These are phyloP conservation scores for Betula pendula DNA, from an alignment of 306 rosid species.

Conservation along the genomic window DNA sequence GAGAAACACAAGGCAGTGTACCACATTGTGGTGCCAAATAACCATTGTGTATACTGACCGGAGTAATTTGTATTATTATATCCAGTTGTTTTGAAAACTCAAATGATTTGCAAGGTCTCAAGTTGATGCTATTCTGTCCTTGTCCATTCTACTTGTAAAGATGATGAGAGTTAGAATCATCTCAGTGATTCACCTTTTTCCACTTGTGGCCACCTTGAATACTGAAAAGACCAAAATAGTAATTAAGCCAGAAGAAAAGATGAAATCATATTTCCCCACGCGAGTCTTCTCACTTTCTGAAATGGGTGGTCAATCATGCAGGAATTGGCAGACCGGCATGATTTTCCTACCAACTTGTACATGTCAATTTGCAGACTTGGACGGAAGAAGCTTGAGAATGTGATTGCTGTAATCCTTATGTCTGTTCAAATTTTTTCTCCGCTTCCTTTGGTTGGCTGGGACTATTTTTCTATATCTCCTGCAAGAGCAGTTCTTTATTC, in stretches of 20 bases:
- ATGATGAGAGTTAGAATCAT: background rate
- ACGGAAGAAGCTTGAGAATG: conserved; percentile 50
- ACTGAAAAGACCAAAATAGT: background rate
- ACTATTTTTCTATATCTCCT: conserved; percentile 44
- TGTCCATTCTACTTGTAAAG: background rate
- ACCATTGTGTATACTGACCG: background rate
- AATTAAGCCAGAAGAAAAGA: background rate
- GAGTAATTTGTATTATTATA: background rate
- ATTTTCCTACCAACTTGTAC: conserved; percentile 24
- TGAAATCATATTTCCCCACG: background rate
- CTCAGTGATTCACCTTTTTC: background rate
- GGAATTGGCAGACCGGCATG: conserved; percentile 36
- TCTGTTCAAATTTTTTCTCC: conserved; percentile 56
- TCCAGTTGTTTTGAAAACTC: background rate
- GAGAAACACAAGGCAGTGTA: background rate
- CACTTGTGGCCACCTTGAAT: background rate
- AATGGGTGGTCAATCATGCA: conserved; percentile 46
- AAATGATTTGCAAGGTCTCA: background rate
- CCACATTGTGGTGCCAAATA: background rate
- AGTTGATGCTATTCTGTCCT: background rate
- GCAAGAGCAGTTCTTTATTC: conserved; percentile 77
- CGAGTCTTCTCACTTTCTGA: conserved; percentile 29
- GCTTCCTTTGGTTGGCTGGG: conserved; percentile 47
- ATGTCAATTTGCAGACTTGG: conserved; percentile 33
- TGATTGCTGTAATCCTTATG: conserved; percentile 52